Evolutionary conservation across 805 yeast genomes (phyloP).

Genomic region (Kockiozyma suomiensis): DNA sequence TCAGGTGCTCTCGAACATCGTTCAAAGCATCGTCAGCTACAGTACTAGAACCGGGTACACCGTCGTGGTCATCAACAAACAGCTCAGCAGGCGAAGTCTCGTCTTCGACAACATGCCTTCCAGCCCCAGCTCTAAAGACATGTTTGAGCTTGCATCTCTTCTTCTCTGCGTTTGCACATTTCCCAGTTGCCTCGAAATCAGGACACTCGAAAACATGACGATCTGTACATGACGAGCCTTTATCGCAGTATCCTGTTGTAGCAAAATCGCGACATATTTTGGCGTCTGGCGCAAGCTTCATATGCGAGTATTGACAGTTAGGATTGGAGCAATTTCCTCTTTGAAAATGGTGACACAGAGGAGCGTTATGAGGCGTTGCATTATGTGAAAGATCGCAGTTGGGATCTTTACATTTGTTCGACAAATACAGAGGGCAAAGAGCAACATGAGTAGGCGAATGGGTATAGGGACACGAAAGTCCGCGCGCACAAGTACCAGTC

Average conservation of each 20-base stretch:
- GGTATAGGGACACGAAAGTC: conserved; percentile 53
- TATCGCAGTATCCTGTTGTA: conserved; percentile 65
- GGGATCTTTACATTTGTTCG: conserved; percentile 51
- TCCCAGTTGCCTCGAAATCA: conserved; percentile 63
- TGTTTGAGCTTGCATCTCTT: conserved; percentile 57
- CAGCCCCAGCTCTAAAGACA: conserved; percentile 41
- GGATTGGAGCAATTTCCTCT: conserved; percentile 52
- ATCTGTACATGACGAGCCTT: conserved; percentile 60
- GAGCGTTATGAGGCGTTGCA: conserved; percentile 61
- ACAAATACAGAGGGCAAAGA: conserved; percentile 55
- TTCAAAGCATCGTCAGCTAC: conserved; percentile 26
- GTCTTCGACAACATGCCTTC: conserved; percentile 33
- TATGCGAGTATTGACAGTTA: conserved; percentile 57
- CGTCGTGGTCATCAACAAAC: conserved; percentile 31
- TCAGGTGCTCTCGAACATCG: conserved; percentile 28
- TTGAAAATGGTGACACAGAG: conserved; percentile 58
- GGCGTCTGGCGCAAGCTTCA: conserved; percentile 47
- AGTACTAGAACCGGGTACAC: conserved; percentile 21
- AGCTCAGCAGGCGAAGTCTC: conserved; percentile 22
- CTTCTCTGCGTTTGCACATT: conserved; percentile 54
- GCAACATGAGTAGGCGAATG: conserved; percentile 58
- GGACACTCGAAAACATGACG: conserved; percentile 69
- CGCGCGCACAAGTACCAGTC: conserved; percentile 55
- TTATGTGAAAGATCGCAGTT: conserved; percentile 60
- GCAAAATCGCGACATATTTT: conserved; percentile 69